Evolutionary conservation across 1,284 basidiomycete genomes (phyloP).

Genomic region (Puccinia horiana): DNA sequence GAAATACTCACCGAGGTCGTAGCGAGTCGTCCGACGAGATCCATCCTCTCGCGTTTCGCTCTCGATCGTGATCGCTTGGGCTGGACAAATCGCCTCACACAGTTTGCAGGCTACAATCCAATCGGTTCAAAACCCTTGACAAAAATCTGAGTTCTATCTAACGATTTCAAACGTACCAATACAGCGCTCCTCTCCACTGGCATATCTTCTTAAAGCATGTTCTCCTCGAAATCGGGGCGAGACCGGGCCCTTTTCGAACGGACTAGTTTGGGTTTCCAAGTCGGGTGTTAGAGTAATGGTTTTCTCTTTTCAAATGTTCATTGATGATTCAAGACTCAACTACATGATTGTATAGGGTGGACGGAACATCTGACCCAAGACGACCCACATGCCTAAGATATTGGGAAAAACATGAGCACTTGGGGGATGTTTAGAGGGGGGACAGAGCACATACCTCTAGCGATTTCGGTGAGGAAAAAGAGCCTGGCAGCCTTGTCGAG

Average conservation of each 20-base stretch:
- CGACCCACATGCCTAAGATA: slow-evolving; percentile 90
- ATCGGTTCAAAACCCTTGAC: background rate
- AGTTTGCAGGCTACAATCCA: slow-evolving; percentile 82
- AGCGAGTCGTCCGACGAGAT: slow-evolving; percentile 93
- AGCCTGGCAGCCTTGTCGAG: slow-evolving; percentile 93
- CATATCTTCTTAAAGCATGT: slow-evolving; percentile 96
- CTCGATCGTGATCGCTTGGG: slow-evolving; percentile 99
- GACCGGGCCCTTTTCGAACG: slow-evolving; percentile 85
- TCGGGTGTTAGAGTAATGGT: slow-evolving; percentile 15
- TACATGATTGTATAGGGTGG: slow-evolving; percentile 95
- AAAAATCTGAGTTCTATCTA: background rate
- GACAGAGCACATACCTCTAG: slow-evolving; percentile 69
- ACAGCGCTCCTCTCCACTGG: slow-evolving; percentile 97
- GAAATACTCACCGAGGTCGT: slow-evolving; percentile 64
- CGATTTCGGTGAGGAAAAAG: slow-evolving; percentile 98
- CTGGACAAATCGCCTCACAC: slow-evolving; percentile 98
- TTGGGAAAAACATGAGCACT: background rate
- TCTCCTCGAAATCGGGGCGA: slow-evolving; percentile 98
- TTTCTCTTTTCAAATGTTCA: slow-evolving; percentile 42
- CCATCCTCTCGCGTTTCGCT: slow-evolving; percentile 94
- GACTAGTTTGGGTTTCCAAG: slow-evolving; percentile 67
- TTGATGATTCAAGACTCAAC: slow-evolving; percentile 12
- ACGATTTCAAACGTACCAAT: slow-evolving; percentile 73
- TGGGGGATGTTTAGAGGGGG: slow-evolving; percentile 12
- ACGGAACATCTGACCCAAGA: slow-evolving; percentile 80